Evolutionary conservation across 495 filamentous ascomycete genomes (phyloP).

Genomic region (Penicillium pancosmium): DNA sequence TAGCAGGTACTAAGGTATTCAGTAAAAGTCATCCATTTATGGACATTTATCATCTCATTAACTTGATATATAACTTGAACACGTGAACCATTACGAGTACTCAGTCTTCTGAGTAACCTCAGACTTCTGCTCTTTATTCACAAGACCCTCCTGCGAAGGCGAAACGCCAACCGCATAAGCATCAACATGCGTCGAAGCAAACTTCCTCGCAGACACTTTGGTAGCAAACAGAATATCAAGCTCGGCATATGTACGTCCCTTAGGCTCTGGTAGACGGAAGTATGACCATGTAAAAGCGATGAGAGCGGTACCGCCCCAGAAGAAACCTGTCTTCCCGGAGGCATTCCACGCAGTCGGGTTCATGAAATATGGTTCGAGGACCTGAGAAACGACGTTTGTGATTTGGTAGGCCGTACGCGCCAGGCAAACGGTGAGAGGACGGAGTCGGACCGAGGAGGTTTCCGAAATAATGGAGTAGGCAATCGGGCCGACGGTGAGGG

Average conservation of each 20-base stretch:
- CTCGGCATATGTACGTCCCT: conserved; percentile 67
- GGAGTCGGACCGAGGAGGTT: conserved; percentile 65
- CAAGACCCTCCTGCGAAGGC: conserved; percentile 25
- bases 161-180: conserved; percentile 44
- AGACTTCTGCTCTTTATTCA: conserved; percentile 7
- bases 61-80: too few species aligned
- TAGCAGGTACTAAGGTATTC: too few species aligned
- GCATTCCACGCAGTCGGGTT: conserved; percentile 69
- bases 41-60: too few species aligned
- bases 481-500: conserved; percentile 70
- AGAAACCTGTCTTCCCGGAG: conserved; percentile 68
- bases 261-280: conserved; percentile 70
- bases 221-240: conserved; percentile 66
- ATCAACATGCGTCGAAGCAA: conserved; percentile 58
- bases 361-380: conserved; percentile 69
- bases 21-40: too few species aligned
- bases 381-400: conserved; percentile 61
- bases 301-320: conserved; percentile 68
- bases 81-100: too few species aligned
- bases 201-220: conserved; percentile 61
- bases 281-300: conserved; percentile 66
- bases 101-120: too few species aligned
- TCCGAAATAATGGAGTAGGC: conserved; percentile 75
- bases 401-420: conserved; percentile 69
- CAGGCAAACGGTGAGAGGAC: conserved; percentile 66